These are phyloP conservation scores for Orobanche coerulescens DNA, from an alignment of 257 asterid species.

Conservation along the genomic window DNA sequence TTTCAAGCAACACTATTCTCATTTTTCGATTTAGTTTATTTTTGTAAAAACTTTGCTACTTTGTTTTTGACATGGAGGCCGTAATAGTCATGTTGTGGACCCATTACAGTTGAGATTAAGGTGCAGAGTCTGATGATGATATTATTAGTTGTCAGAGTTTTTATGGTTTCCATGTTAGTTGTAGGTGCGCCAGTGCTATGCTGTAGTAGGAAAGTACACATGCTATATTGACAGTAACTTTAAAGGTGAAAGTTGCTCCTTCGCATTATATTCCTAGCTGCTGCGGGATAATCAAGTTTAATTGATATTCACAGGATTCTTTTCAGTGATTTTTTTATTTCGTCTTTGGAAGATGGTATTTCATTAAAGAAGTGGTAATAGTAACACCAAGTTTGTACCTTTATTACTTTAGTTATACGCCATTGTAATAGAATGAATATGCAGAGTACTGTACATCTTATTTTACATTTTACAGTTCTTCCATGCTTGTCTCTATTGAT, in stretches of 20 bases:
- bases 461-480: not conserved
- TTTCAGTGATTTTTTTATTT: not conserved
- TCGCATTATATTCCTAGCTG: slow-evolving; percentile 3
- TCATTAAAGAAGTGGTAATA: not conserved
- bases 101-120: too few species aligned
- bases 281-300: not conserved
- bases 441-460: not conserved
- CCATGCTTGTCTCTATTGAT: not conserved
- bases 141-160: not conserved
- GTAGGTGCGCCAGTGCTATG: slow-evolving; percentile 4
- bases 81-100: too few species aligned
- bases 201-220: slow-evolving; percentile 15
- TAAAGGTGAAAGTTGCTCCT: slow-evolving; percentile 15
- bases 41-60: too few species aligned
- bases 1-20: not conserved
- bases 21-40: too few species aligned
- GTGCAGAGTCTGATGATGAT: too few species aligned
- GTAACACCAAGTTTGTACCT: not conserved
- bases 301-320: not conserved
- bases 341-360: not conserved
- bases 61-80: too few species aligned
- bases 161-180: not conserved
- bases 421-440: not conserved
- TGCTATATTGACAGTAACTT: slow-evolving; percentile 1
- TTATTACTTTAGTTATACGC: not conserved